Evolutionary conservation across 208 protist genomes (phyloP).

Genomic region (Acanthamoeba sp.): DNA sequence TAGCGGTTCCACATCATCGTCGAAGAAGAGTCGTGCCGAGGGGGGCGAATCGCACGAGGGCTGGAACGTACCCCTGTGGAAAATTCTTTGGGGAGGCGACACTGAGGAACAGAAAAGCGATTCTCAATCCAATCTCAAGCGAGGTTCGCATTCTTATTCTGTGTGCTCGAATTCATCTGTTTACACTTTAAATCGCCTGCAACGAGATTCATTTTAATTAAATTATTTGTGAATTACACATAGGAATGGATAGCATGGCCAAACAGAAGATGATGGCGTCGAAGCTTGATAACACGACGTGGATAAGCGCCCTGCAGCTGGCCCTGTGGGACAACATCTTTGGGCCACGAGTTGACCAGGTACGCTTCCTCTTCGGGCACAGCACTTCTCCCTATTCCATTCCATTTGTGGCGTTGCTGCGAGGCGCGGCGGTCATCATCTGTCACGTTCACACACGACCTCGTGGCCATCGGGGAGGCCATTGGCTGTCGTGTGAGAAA

Average conservation of each 20-base stretch:
- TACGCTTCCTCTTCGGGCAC: neutral
- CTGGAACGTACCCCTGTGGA: conserved; percentile 15
- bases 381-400: no score
- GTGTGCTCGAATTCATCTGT: neutral
- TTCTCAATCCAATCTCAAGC: conserved; percentile 17
- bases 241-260: conserved; percentile 12
- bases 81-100: conserved; percentile 1
- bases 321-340: conserved; percentile 78
- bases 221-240: neutral
- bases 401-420: neutral
- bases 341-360: conserved; percentile 72
- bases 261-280: neutral
- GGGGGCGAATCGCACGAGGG: neutral
- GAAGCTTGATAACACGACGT: neutral
- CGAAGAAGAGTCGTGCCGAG: neutral
- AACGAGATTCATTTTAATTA: neutral
- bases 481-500: no score
- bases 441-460: no score
- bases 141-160: neutral
- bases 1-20: neutral
- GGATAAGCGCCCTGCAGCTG: conserved; percentile 53
- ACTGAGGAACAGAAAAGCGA: conserved; percentile 15
- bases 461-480: no score
- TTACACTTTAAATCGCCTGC: no score
- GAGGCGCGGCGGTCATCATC: no score